Base-by-base conservation (phyloP, 2,329 filamentous ascomycete genomes). In the Trichoderma polysporum region DNA sequence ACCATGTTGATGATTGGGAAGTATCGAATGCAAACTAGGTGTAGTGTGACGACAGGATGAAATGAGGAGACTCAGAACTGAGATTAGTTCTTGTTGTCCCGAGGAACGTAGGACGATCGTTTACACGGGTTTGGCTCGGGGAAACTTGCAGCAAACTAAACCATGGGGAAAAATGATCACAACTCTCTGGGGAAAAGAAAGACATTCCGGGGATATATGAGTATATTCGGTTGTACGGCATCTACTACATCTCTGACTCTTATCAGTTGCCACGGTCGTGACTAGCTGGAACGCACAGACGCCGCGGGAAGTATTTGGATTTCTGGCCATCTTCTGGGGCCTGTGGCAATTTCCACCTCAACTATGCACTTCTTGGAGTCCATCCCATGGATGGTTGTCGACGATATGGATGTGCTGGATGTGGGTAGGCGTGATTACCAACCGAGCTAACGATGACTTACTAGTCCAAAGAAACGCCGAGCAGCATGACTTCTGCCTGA, bases 181-280 rank as follows among this genome's bases (percentile, higher is more conserved):
- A 39, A 13, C 13, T n/a, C 25, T 39, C 60, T 54, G 60, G 60
- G 59, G 60, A 45, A 53, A 31, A 33, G 13, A 31, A 17, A 33
- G 60, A 41, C 35, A 41, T 39, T 53, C 35, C 22, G 35, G 60
- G 58, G 60, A 33, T 41, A 63, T 63, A 53, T 62, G 50, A 53
- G 22, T 33, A 12, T 33, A 31, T 33, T 39, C 27, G n/a, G 49
- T 15, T 22, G 35, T 22, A 54, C 49, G 60, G 37, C 35, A 45
- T 63, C 25, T 27, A 31, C 27, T 33, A 29, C 25, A 12, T 22
- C 17, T 8, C 35, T n/a, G 49, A 25, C 29, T 50, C 41, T n/a
- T 35, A 49, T 49, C 25, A 31, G 45, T 63, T 50, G 49, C 49
- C 60, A 63, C 49, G 19, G 13, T 15, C n/a, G 9, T n/a, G 25